phyloP scores from a whole-genome alignment of 1,284 basidiomycete species.

The Ganoderma boninense region DNA sequence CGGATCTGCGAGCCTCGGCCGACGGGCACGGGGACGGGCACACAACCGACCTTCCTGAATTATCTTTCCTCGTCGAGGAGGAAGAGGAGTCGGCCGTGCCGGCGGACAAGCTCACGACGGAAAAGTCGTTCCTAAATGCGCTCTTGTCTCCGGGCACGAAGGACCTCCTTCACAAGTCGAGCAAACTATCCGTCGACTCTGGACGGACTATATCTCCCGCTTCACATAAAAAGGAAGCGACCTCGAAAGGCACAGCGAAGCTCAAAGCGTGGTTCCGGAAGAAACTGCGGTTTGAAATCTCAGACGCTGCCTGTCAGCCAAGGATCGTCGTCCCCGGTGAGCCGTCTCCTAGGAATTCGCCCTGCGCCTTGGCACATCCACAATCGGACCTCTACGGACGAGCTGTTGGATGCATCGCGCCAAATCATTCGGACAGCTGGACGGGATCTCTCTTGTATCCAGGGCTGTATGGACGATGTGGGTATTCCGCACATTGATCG shows the following conservation, averaged over 20 bases:
- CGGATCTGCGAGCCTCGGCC: slow-evolving; percentile 28
- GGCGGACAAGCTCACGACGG: slow-evolving; percentile 19
- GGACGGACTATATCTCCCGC: slow-evolving; percentile 23
- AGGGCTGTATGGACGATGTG: slow-evolving; percentile 56
- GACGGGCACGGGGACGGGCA: slow-evolving; percentile 14
- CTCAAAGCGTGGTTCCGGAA: slow-evolving; percentile 71
- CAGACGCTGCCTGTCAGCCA: slow-evolving; percentile 45
- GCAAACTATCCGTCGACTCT: slow-evolving; percentile 27
- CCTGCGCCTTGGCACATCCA: not conserved
- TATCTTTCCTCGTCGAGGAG: slow-evolving; percentile 25
- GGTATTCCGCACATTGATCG: slow-evolving; percentile 15
- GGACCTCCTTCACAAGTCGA: slow-evolving; percentile 29
- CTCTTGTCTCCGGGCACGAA: slow-evolving; percentile 28
- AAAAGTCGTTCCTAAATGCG: slow-evolving; percentile 26
- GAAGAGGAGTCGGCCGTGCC: slow-evolving; percentile 16
- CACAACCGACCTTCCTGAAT: slow-evolving; percentile 9
- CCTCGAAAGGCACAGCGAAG: slow-evolving; percentile 48
- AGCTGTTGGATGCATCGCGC: slow-evolving; percentile 24
- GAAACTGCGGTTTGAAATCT: slow-evolving; percentile 53
- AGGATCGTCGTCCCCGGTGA: slow-evolving; percentile 18
- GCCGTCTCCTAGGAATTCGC: slow-evolving; percentile 16
- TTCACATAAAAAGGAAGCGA: slow-evolving; percentile 28
- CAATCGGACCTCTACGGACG: not conserved
- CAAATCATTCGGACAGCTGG: slow-evolving; percentile 56
- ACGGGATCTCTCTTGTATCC: slow-evolving; percentile 62